Percentiles rank a stretch among this genome's conserved stretches.
These are phyloP conservation scores for Neonectria punicea DNA, from an alignment of 2,329 filamentous ascomycete species.

Conservation along the genomic window DNA sequence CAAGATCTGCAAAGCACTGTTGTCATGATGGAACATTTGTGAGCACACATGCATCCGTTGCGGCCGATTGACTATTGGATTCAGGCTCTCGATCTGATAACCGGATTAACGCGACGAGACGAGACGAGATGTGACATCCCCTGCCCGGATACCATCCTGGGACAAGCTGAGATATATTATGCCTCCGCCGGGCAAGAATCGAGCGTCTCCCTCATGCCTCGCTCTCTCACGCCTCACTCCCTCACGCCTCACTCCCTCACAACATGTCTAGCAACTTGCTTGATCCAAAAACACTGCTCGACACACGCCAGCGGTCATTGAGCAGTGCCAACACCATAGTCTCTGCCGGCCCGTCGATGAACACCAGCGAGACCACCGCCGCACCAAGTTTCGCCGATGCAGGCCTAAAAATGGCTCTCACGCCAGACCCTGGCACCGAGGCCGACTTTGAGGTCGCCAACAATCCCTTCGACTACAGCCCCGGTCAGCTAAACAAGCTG, in stretches of 20 bases:
- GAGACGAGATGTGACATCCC: neutral
- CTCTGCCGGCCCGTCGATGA: neutral
- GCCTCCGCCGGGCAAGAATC: neutral
- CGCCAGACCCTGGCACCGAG: neutral
- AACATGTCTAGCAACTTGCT: conserved; percentile 32
- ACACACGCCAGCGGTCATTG: conserved; percentile 29
- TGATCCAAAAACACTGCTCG: conserved; percentile 29
- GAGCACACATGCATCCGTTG: no score
- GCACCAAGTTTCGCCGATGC: conserved; percentile 26
- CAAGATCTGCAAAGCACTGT: neutral
- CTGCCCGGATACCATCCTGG: neutral
- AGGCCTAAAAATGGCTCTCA: conserved; percentile 7
- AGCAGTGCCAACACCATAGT: conserved; percentile 30
- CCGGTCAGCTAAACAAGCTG: conserved; percentile 70
- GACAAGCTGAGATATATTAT: neutral
- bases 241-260: neutral
- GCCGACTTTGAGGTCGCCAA: neutral
- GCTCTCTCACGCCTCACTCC: neutral
- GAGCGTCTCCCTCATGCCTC: conserved; percentile 1
- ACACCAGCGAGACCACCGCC: conserved; percentile 19
- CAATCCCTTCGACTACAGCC: conserved; percentile 7
- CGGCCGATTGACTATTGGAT: no score
- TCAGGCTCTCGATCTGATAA: neutral
- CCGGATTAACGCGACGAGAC: neutral
- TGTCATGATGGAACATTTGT: no score